These are phyloP conservation scores for Telfairia occidentalis DNA, from an alignment of 331 rosid species.

Conservation along the genomic window DNA sequence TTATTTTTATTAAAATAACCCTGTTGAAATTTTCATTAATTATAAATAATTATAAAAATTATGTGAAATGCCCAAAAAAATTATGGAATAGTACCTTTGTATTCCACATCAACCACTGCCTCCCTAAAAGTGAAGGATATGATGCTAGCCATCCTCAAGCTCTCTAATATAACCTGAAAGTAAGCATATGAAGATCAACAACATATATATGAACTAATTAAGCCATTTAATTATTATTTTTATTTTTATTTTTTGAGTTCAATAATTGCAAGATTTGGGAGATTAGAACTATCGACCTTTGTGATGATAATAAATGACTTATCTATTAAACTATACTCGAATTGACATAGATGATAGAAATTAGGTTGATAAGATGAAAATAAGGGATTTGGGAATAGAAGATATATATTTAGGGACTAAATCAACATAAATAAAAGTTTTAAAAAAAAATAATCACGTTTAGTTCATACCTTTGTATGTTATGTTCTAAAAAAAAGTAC, in stretches of 20 bases:
- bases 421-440: not conserved
- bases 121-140: conserved; percentile 87
- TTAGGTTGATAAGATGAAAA: not conserved
- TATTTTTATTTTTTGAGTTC: no score
- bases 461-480: no score
- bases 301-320: no score
- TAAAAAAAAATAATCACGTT: not conserved
- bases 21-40: not conserved
- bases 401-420: no score
- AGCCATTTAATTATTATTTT: no score
- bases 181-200: not conserved
- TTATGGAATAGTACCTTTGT: conserved; percentile 40
- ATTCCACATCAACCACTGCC: conserved; percentile 74
- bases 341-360: no score
- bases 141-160: conserved; percentile 82
- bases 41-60: not conserved
- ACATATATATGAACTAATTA: no score
- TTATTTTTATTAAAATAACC: not conserved
- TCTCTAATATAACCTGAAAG: conserved; percentile 72
- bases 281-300: no score
- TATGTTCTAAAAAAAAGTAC: not conserved
- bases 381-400: not conserved
- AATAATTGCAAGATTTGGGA: no score
- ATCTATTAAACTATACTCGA: no score
- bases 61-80: not conserved